Conservation (phyloP, 2,329 filamentous ascomycete genomes). For the Aspergillus ustus region DNA sequence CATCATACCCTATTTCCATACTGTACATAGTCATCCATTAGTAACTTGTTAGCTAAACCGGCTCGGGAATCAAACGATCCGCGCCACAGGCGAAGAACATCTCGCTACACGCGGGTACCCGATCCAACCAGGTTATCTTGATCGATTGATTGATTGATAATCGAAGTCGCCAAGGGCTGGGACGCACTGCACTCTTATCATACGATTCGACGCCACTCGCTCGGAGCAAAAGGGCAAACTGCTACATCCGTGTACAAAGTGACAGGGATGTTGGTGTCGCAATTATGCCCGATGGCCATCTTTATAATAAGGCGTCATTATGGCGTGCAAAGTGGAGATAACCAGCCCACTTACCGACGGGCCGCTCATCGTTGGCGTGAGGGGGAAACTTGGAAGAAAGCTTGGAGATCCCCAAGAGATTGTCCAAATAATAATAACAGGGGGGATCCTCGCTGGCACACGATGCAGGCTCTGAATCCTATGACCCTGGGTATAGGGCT, state of each 20-base stretch:
- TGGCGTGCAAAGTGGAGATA: neutral
- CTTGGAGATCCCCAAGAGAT: neutral
- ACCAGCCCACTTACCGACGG: neutral
- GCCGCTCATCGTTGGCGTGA: neutral
- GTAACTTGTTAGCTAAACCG: too few species aligned
- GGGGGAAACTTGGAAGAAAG: neutral
- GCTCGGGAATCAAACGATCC: too few species aligned
- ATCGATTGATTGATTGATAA: too few species aligned
- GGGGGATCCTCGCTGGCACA: neutral
- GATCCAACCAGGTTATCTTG: too few species aligned
- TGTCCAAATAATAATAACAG: neutral
- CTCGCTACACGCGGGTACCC: too few species aligned
- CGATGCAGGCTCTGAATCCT: neutral
- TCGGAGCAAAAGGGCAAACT: neutral
- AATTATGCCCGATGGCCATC: neutral
- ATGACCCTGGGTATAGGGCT: neutral
- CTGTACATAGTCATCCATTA: too few species aligned
- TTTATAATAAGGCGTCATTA: constrained; percentile 2
- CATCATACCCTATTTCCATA: too few species aligned
- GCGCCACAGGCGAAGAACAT: too few species aligned
- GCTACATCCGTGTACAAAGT: neutral
- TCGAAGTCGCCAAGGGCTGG: neutral
- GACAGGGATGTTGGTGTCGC: neutral
- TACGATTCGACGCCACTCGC: neutral
- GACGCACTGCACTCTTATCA: neutral